These are phyloP conservation scores for Colletotrichum destructivum DNA, from an alignment of 2,329 filamentous ascomycete genomes.

Conservation along the genomic window DNA sequence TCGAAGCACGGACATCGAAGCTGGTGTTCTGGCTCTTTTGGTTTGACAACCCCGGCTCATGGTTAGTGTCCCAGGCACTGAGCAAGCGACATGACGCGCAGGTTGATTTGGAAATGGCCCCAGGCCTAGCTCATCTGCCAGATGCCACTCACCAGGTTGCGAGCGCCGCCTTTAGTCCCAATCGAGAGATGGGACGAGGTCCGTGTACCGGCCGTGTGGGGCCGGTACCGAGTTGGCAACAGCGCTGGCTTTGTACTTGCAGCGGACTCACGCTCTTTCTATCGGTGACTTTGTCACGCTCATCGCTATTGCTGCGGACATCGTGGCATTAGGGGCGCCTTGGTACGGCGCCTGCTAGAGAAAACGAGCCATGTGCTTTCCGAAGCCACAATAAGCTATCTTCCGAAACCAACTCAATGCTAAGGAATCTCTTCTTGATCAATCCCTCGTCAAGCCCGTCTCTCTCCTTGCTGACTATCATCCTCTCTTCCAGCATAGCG, in stretches of 20 bases:
- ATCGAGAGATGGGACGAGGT: constrained; percentile 24
- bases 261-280: too few relatives aligned
- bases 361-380: not conserved
- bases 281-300: not conserved
- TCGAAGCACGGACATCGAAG: constrained; percentile 28
- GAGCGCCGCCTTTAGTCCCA: constrained; percentile 21
- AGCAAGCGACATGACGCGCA: constrained; percentile 13
- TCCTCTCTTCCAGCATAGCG: not conserved
- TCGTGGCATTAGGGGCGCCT: not conserved
- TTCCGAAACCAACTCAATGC: not conserved
- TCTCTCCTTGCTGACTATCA: not conserved
- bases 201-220: constrained; percentile 27
- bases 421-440: constrained; percentile 4
- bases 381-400: not conserved
- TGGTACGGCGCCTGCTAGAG: not conserved
- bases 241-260: not conserved
- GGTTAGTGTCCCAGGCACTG: constrained; percentile 1
- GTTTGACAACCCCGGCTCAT: not conserved
- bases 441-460: constrained; percentile 21
- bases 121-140: constrained; percentile 24
- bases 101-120: constrained; percentile 28
- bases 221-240: constrained; percentile 18
- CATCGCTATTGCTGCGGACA: constrained; percentile 19
- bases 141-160: constrained; percentile 23
- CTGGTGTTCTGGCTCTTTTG: constrained; percentile 9